Evolutionary conservation across 148 eudicot species (phyloP).

Genomic region (Persicaria tinctoria): DNA sequence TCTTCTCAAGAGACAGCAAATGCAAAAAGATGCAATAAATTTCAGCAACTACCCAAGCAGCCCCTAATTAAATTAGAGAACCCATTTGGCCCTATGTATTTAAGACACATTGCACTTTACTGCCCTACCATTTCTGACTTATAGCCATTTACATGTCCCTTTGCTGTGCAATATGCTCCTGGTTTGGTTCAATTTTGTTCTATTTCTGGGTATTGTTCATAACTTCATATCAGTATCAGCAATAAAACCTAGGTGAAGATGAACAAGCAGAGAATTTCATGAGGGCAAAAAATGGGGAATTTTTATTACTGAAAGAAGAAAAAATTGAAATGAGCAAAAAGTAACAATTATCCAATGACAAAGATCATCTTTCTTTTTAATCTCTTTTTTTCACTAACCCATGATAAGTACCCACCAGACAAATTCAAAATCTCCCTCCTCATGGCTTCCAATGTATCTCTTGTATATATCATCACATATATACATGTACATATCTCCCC

Average conservation of each 20-base stretch:
- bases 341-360: conserved; percentile 22
- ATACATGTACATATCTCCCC: conserved; percentile 41
- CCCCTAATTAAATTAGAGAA: neutral
- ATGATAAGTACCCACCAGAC: conserved; percentile 33
- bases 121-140: neutral
- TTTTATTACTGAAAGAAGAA: conserved; percentile 44
- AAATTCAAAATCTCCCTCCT: neutral
- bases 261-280: neutral
- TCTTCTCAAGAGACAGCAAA: neutral
- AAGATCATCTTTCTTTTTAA: conserved; percentile 23
- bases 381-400: conserved; percentile 40
- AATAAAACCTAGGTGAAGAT: neutral
- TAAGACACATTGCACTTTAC: neutral
- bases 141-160: neutral
- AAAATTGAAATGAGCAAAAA: conserved; percentile 20
- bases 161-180: neutral
- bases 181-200: neutral
- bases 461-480: conserved; percentile 45
- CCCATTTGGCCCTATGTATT: neutral
- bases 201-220: neutral
- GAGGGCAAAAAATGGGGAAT: conserved; percentile 21
- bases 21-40: neutral
- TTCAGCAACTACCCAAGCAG: neutral
- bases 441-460: neutral
- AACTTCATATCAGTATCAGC: no score